A percentile compares a stretch with the other conserved stretches of the same genome.
Conservation (phyloP, 495 filamentous ascomycete species). For the Annulohypoxylon maeteangense region DNA sequence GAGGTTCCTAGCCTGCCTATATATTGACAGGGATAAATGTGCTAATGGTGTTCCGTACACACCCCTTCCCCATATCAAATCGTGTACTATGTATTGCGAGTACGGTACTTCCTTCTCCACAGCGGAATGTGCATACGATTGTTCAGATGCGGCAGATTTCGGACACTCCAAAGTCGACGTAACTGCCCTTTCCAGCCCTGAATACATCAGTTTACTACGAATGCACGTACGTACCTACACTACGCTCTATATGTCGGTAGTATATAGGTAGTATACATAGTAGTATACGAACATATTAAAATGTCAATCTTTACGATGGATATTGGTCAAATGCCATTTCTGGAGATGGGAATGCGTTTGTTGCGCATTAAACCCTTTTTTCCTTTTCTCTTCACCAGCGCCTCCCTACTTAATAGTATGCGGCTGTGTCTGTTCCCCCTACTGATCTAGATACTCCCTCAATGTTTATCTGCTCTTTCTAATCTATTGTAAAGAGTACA, state of each 20-base stretch:
- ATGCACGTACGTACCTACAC: neutral
- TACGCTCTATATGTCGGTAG: neutral
- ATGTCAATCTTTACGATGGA: constrained; percentile 27
- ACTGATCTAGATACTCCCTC: neutral
- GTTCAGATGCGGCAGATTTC: constrained; percentile 39
- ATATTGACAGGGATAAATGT: constrained; percentile 38
- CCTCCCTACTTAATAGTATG: neutral
- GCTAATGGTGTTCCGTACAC: constrained; percentile 28
- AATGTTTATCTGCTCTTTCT: neutral
- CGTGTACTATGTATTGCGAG: constrained; percentile 18
- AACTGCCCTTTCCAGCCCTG: constrained; percentile 27
- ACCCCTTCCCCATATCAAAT: constrained; percentile 12
- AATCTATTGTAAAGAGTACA: neutral
- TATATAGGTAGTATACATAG: constrained; percentile 6
- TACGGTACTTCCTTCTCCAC: constrained; percentile 32
- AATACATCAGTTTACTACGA: constrained; percentile 12
- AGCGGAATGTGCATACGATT: constrained; percentile 33
- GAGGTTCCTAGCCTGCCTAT: constrained; percentile 37
- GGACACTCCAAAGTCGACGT: constrained; percentile 22
- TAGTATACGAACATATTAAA: constrained; percentile 12
- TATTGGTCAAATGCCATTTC: constrained; percentile 45
- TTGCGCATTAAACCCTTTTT: constrained; percentile 30
- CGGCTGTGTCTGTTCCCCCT: neutral
- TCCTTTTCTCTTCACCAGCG: constrained; percentile 5
- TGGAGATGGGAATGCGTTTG: constrained; percentile 37